A percentile compares a stretch with the other conserved stretches of the same genome.
Evolutionary conservation across 495 filamentous ascomycete genomes (phyloP).

Genomic region (Venustampulla echinocandica): DNA sequence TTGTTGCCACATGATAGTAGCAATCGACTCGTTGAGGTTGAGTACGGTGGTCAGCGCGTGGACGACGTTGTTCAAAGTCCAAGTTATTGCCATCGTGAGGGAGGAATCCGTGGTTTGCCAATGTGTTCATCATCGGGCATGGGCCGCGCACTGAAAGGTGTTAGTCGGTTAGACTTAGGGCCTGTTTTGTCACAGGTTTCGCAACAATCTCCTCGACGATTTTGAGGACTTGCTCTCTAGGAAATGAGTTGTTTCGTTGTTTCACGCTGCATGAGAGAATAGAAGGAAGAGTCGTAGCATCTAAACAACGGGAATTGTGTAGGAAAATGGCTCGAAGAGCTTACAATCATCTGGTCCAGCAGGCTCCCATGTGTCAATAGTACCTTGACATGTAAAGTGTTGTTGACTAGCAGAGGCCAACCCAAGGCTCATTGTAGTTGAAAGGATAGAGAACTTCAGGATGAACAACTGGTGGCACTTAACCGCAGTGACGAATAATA

Average conservation of each 20-base stretch:
- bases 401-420: no score
- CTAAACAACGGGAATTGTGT: no score
- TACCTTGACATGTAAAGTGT: no score
- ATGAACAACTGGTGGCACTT: no score
- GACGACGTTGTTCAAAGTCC: neutral
- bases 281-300: no score
- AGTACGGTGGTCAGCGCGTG: neutral
- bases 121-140: constrained; percentile 8
- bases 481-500: no score
- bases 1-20: constrained; percentile 8
- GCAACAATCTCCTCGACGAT: neutral
- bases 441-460: no score
- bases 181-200: neutral
- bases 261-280: no score
- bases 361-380: neutral
- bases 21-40: constrained; percentile 2
- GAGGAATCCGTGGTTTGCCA: constrained; percentile 5
- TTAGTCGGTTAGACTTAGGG: neutral
- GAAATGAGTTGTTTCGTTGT: neutral
- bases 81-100: constrained; percentile 1
- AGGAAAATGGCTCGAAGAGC: no score
- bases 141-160: neutral
- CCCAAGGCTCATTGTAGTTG: no score
- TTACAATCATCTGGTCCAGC: constrained; percentile 4
- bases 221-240: no score